phyloP scores from a whole-genome alignment of 805 yeast genomes.

The Hanseniaspora hatyaiensis region DNA sequence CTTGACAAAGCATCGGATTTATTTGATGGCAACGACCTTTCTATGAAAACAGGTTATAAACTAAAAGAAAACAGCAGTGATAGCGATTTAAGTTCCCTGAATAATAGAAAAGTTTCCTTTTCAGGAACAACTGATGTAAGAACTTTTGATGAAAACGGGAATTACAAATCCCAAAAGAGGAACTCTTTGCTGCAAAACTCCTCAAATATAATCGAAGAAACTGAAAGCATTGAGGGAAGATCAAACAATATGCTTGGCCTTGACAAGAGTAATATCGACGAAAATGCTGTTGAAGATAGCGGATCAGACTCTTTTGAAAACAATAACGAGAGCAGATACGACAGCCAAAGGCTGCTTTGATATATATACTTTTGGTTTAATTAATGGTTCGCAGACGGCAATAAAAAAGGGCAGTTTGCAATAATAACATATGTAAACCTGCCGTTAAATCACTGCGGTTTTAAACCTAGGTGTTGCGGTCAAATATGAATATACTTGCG shows the following conservation, averaged over 20 bases:
- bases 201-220: no score
- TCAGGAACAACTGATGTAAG: constrained; percentile 25
- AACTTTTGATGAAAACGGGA: constrained; percentile 8
- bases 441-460: no score
- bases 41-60: neutral
- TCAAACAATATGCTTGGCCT: neutral
- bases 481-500: no score
- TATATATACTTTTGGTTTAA: neutral
- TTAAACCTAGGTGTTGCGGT: no score
- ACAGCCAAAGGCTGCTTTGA: neutral
- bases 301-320: neutral
- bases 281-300: neutral
- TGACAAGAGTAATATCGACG: no score
- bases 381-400: no score
- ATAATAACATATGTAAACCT: neutral
- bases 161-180: constrained; percentile 2
- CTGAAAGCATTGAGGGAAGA: neutral
- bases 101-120: constrained; percentile 28
- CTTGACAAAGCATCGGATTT: neutral
- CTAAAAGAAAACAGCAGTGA: neutral
- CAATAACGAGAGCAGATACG: neutral
- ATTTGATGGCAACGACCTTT: neutral
- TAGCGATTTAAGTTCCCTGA: constrained; percentile 5
- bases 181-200: neutral
- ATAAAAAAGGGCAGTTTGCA: neutral